Evolutionary conservation across 2,329 filamentous ascomycete genomes (phyloP), one percentile per base, ranked within the genome.

Genomic region (Sporothrix luriei): DNA sequence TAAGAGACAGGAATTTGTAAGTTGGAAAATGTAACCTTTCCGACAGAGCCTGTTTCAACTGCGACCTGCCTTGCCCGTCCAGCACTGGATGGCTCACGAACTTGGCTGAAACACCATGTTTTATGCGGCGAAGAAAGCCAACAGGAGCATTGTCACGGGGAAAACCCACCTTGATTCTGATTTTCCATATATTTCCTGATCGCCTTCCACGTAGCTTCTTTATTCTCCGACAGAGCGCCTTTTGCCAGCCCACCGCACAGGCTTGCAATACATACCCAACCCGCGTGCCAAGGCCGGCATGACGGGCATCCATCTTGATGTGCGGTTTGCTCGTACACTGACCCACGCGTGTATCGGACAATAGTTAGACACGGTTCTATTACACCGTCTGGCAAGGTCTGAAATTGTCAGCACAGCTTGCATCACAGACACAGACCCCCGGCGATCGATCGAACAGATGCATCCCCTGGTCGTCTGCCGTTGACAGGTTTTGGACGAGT

Each of bases 31-130:
- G 5, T n/a, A 21, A 9, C 3, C 13, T 29, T n/a, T 52, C 55
- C 14, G 54, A 62, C 66, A 43, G 26, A 4, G 24, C 26, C 62
- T 68, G 66, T 68, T 68, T 68, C 66, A 29, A 48, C 55, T 10
- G 38, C n/a, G 33, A 21, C 7, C 55, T 40, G 33, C 33, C 33
- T 24, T 61, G 55, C 13, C 19, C 33, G 24, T 7, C 55, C 55
- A 59, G 10, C 55, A 40, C 55, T 40, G 19, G 29, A 40, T 3
- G 55, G 29, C 55, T 59, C 14, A 40, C 55, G 19, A 38, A 14
- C 43, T n/a, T 61, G 55, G 16, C 33, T 61, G 55, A 61, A 43
- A 61, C 55, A 24, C 24, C 13, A 24, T 13, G 49, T 52, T 24
- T 24, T 43, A 59, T 59, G 55, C 55, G 24, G 55, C 33, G 33